A percentile compares a stretch with the other conserved stretches of the same genome.
phyloP scores from a whole-genome alignment of 441 rosid species.

The Theobroma grandiflorum region DNA sequence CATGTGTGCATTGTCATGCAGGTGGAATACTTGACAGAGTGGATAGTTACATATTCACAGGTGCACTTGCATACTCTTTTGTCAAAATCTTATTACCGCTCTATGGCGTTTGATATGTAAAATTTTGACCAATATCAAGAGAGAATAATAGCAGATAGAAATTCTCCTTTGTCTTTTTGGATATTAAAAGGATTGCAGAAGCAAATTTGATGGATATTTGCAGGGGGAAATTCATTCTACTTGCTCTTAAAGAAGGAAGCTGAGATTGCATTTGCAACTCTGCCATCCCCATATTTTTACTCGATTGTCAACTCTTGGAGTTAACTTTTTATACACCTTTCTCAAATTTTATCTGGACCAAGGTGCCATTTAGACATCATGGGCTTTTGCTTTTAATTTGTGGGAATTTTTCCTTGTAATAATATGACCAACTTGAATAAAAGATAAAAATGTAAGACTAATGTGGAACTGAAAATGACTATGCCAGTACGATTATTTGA shows the following conservation, averaged over 20 bases:
- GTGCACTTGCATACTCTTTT: slow-evolving; percentile 87
- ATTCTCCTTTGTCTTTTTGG: not conserved
- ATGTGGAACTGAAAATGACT: too few species aligned
- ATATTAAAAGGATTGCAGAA: slow-evolving; percentile 19
- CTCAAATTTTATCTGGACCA: not conserved
- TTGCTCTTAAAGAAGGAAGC: slow-evolving; percentile 10
- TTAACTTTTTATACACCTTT: not conserved
- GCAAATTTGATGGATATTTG: not conserved
- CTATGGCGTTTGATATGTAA: slow-evolving; percentile 66
- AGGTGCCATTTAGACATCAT: not conserved
- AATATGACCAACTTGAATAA: not conserved
- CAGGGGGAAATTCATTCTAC: not conserved
- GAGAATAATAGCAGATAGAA: not conserved
- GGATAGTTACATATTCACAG: slow-evolving; percentile 94
- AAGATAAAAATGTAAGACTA: too few species aligned
- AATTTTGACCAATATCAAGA: slow-evolving; percentile 9
- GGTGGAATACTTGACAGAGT: slow-evolving; percentile 94
- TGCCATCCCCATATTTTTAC: not conserved
- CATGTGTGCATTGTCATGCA: slow-evolving; percentile 31
- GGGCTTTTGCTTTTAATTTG: not conserved
- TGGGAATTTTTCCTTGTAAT: not conserved
- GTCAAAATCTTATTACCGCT: slow-evolving; percentile 75
- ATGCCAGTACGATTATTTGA: too few species aligned
- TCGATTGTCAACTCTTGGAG: not conserved
- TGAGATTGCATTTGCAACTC: slow-evolving; percentile 21